Evolutionary conservation across 2,329 filamentous ascomycete genomes (phyloP), one percentile per base, ranked within the genome.

Genomic region (Exophiala dermatitidis): DNA sequence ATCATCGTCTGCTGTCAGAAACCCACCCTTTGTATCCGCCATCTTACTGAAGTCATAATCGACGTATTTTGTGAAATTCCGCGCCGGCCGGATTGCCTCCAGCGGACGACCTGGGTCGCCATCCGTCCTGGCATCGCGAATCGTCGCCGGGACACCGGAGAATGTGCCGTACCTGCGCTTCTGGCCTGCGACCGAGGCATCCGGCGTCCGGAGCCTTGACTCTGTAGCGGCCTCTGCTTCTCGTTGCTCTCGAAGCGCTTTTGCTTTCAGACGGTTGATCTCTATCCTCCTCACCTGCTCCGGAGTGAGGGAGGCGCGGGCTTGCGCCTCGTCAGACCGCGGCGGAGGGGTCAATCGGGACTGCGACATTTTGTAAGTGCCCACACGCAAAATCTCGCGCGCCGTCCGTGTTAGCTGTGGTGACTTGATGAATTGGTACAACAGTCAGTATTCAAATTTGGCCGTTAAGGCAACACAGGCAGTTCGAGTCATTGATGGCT

Each of bases 21-120:
- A 98, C 0, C 93, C 93, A 58, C 93, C 93, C 67, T 96, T 96
- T 0, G 91, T 97, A 69, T 98, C 93, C 4, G 86, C 94, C 90
- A 98, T 97, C 72, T 91, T 86, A 67, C 87, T 91, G 72, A 98
- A 93, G 69, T 98, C 93, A 72, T 96, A 97, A 67, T 98, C 93
- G 65, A 98, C 90, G 67, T 86, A 97, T 68, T 93, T 91, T 56
- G 87, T 83, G 62, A 97, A 96, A 66, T 94, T 96, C 65, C 84
- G 81, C 37, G 88, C 88, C 0, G 91, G 85, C 51, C 83, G 83
- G 46, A 94, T 83, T 3, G 72, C 68, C 43, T 76, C 69, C 32
- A 72, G 65, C 4, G 71, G 72, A 6, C 70, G 67, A 32, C 63
- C 62, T 63, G 64, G 54, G 63, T 46, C 46, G 32, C 57, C 60